Percentiles rank a stretch among this genome's conserved stretches.
Conservation (phyloP, 169 alveolate genomes). For the Plasmodium relictum region DNA sequence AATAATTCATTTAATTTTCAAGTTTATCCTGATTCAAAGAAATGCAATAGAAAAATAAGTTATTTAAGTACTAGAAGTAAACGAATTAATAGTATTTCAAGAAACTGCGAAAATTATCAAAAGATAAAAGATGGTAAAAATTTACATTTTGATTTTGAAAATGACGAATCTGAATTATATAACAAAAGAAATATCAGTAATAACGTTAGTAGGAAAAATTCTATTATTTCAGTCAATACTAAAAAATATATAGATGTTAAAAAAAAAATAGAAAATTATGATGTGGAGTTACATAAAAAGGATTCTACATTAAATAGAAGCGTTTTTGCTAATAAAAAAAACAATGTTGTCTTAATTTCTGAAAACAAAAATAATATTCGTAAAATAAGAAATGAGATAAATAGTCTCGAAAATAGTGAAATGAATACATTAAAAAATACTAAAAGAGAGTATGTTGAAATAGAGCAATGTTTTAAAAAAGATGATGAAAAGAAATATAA, state of each 20-base stretch:
- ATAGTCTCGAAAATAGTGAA: not conserved
- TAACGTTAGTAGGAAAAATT: constrained; percentile 13
- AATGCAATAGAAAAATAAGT: not conserved
- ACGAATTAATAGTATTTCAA: constrained; percentile 23
- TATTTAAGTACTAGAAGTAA: not conserved
- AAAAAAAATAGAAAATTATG: constrained; percentile 30
- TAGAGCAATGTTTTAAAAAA: not conserved
- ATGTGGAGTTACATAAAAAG: not conserved
- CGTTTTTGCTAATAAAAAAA: not conserved
- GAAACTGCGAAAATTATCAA: constrained; percentile 11
- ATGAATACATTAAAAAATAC: not conserved
- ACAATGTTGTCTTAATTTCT: not conserved
- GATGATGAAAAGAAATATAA: constrained; percentile 3
- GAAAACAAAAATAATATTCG: not conserved
- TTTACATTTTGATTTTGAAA: not conserved
- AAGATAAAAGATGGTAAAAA: not conserved
- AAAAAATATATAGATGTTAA: constrained; percentile 25
- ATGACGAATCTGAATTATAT: not conserved
- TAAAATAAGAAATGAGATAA: not conserved
- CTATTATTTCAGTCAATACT: constrained; percentile 19
- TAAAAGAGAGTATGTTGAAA: not conserved
- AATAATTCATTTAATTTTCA: constrained; percentile 17
- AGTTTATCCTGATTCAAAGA: not conserved
- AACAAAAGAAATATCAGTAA: constrained; percentile 26
- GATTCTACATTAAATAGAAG: not conserved